Evolutionary conservation across 1,284 basidiomycete genomes (phyloP).

Genomic region (Leccinum cinnamomeum): DNA sequence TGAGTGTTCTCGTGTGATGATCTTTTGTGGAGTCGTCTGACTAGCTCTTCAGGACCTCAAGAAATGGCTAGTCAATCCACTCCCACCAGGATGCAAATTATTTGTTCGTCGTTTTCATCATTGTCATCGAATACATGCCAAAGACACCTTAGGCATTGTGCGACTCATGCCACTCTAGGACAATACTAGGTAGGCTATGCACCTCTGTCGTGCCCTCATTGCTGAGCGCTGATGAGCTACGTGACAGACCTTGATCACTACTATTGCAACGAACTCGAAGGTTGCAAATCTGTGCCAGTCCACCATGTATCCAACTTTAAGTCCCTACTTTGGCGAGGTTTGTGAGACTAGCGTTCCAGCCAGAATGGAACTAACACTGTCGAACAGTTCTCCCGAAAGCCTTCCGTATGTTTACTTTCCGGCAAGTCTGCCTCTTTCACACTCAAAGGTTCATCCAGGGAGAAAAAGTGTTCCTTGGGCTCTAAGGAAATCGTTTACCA

Average conservation of each 20-base stretch:
- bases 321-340: conserved; percentile 14
- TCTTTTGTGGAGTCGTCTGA: not conserved
- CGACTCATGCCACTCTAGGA: conserved; percentile 33
- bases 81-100: conserved; percentile 42
- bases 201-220: not conserved
- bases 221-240: not conserved
- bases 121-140: not conserved
- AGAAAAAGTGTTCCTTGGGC: not conserved
- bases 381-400: conserved; percentile 5
- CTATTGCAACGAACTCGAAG: conserved; percentile 24
- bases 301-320: not conserved
- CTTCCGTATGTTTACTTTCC: conserved; percentile 13
- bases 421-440: not conserved
- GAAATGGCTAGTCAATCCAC: conserved; percentile 38
- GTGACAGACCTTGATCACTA: conserved; percentile 27
- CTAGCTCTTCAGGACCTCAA: conserved; percentile 36
- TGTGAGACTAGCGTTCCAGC: not conserved
- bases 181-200: conserved; percentile 23
- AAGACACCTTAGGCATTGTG: conserved; percentile 26
- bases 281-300: not conserved
- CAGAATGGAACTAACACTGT: conserved; percentile 1
- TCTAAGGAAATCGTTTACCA: conserved; percentile 2
- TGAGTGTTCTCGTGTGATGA: conserved; percentile 13
- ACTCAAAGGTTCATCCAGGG: conserved; percentile 6
- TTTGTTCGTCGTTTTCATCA: conserved; percentile 31